phyloP scores from a whole-genome alignment of 1,284 basidiomycete genomes.

The Tilletia walkeri region DNA sequence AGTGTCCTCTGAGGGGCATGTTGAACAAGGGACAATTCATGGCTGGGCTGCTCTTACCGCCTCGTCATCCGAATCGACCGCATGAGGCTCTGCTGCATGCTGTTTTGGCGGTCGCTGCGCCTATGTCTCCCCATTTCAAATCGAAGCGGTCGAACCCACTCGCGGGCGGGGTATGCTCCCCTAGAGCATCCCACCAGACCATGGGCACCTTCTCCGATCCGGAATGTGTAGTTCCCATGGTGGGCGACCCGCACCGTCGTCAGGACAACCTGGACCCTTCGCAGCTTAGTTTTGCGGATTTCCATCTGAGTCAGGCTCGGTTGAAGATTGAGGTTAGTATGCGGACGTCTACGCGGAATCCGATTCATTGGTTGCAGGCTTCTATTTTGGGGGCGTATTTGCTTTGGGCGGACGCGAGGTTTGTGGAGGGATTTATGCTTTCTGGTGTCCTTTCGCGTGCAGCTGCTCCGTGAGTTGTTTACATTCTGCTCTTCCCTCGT shows the following conservation, averaged over 20 bases:
- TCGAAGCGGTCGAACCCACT: slow-evolving; percentile 9
- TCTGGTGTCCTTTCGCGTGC: slow-evolving; percentile 5
- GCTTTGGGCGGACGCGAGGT: slow-evolving; percentile 21
- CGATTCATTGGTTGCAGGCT: slow-evolving; percentile 25
- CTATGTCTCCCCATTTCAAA: slow-evolving; percentile 24
- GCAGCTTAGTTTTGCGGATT: slow-evolving; percentile 25
- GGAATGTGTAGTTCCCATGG: slow-evolving; percentile 1
- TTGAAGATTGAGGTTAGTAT: slow-evolving; percentile 20
- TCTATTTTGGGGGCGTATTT: slow-evolving; percentile 18
- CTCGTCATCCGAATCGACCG: slow-evolving; percentile 20
- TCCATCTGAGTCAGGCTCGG: slow-evolving; percentile 23
- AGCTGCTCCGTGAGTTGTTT: slow-evolving; percentile 13
- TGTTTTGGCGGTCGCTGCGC: slow-evolving; percentile 22
- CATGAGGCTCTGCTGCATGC: slow-evolving; percentile 23
- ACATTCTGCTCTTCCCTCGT: neutral
- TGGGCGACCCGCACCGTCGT: slow-evolving; percentile 4
- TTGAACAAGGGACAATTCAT: slow-evolving; percentile 25
- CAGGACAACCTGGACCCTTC: neutral
- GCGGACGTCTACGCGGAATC: slow-evolving; percentile 14
- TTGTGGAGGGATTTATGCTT: slow-evolving; percentile 23
- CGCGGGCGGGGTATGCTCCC: neutral
- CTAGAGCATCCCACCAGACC: neutral
- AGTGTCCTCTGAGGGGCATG: slow-evolving; percentile 21
- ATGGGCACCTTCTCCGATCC: neutral
- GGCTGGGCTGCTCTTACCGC: slow-evolving; percentile 16